Evolutionary conservation across 73 alveolate genomes (phyloP).

Genomic region (Blepharisma stoltei): DNA sequence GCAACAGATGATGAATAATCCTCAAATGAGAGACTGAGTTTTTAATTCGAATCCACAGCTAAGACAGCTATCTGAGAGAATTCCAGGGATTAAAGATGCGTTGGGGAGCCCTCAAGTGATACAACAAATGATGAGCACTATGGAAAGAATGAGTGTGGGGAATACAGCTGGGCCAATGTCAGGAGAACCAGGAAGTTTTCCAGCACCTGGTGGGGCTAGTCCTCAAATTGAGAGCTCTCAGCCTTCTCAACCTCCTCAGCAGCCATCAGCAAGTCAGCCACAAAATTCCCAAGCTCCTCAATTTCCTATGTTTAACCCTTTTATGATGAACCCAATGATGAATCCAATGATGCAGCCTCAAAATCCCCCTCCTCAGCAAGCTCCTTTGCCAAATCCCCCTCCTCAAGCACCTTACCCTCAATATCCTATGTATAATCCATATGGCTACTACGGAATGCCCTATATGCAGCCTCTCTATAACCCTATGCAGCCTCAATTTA

Average conservation of each 20-base stretch:
- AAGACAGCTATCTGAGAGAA: conserved; percentile 49
- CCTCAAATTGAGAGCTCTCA: neutral
- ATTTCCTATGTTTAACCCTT: conserved; percentile 8
- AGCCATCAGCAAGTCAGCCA: neutral
- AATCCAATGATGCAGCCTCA: conserved; percentile 9
- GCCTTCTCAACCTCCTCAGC: conserved; percentile 5
- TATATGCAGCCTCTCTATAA: no score
- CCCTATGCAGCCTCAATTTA: no score
- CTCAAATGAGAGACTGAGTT: conserved; percentile 49
- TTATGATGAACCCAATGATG: neutral
- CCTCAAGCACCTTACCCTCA: no score
- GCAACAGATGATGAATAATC: conserved; percentile 48
- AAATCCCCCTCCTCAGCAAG: neutral
- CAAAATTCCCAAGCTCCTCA: neutral
- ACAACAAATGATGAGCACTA: conserved; percentile 55
- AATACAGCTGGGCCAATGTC: conserved; percentile 35
- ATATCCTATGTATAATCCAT: no score
- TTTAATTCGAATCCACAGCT: conserved; percentile 55
- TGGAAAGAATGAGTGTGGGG: conserved; percentile 44
- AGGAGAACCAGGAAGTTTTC: conserved; percentile 29
- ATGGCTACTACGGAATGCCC: no score
- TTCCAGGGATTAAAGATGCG: conserved; percentile 56
- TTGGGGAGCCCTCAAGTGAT: conserved; percentile 53
- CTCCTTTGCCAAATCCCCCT: no score
- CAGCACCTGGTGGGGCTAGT: conserved; percentile 27